These are phyloP conservation scores for Acidiella bohemica DNA, from an alignment of 495 filamentous ascomycete species.

Conservation along the genomic window DNA sequence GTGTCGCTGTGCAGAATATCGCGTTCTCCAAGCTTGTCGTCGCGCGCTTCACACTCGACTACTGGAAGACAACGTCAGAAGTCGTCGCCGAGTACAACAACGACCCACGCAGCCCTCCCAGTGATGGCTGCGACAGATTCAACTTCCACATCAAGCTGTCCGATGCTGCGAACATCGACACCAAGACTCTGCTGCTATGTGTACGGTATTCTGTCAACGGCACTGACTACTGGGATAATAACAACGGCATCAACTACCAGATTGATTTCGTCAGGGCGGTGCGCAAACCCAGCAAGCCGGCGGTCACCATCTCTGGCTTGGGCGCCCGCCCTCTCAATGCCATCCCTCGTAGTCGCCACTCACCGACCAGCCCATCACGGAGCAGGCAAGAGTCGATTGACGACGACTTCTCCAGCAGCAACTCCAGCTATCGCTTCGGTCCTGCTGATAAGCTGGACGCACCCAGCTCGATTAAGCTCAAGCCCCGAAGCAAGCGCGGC, in stretches of 20 bases:
- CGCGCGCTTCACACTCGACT: slow-evolving; percentile 88
- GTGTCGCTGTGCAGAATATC: slow-evolving; percentile 72
- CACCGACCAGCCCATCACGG: slow-evolving; percentile 37
- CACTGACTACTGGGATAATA: slow-evolving; percentile 93
- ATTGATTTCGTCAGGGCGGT: slow-evolving; percentile 78
- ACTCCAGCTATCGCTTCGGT: slow-evolving; percentile 35
- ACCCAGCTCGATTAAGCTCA: slow-evolving; percentile 30
- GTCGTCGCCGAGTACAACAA: slow-evolving; percentile 75
- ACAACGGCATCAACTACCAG: slow-evolving; percentile 71
- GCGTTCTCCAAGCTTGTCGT: slow-evolving; percentile 80
- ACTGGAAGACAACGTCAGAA: slow-evolving; percentile 96
- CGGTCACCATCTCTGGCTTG: slow-evolving; percentile 36
- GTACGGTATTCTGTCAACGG: slow-evolving; percentile 77
- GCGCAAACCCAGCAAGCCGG: slow-evolving; percentile 41
- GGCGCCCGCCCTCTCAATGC: slow-evolving; percentile 42
- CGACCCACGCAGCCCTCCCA: slow-evolving; percentile 51
- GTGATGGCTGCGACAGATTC: slow-evolving; percentile 72
- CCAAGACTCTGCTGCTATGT: slow-evolving; percentile 82
- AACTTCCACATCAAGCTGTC: slow-evolving; percentile 86
- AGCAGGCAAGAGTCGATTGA: slow-evolving; percentile 51
- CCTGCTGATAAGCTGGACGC: slow-evolving; percentile 42
- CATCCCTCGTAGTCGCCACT: slow-evolving; percentile 64
- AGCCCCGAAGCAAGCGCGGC: slow-evolving; percentile 21
- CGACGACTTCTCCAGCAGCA: slow-evolving; percentile 47
- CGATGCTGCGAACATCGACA: slow-evolving; percentile 78